Percentiles rank a stretch among this genome's conserved stretches.
phyloP scores from a whole-genome alignment of 2,329 filamentous ascomycete species.

The Talaromyces piceae region DNA sequence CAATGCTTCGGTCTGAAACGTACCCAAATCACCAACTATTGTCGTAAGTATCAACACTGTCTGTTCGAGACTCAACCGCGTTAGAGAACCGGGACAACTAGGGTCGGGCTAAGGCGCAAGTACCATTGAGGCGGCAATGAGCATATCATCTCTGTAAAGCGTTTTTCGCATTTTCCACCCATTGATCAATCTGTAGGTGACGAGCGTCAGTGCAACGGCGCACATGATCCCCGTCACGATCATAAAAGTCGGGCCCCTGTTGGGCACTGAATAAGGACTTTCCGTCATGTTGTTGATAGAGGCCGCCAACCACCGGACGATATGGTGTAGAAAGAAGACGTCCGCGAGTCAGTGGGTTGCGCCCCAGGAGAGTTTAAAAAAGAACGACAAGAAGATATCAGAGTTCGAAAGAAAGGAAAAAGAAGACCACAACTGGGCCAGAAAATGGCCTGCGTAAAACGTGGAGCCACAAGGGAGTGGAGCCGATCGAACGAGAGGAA shows the following conservation, averaged over 20 bases:
- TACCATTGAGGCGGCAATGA: constrained; percentile 13
- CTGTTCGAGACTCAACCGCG: background rate
- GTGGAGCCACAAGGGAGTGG: background rate
- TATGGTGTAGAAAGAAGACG: background rate
- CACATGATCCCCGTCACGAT: constrained; percentile 11
- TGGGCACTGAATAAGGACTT: constrained; percentile 7
- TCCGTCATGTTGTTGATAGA: background rate
- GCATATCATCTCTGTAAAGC: constrained; percentile 10
- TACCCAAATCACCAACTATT: constrained; percentile 13
- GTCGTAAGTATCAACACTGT: constrained; percentile 10
- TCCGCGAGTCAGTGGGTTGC: background rate
- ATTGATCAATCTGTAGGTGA: constrained; percentile 10
- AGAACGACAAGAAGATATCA: background rate
- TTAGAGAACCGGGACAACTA: background rate
- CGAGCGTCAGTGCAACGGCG: constrained; percentile 9
- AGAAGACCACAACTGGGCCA: background rate
- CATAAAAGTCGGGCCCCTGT: constrained; percentile 12
- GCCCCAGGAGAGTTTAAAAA: background rate
- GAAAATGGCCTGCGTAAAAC: background rate
- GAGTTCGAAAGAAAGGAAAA: background rate
- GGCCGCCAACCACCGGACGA: background rate
- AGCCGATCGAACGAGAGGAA: too few relatives aligned
- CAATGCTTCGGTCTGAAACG: background rate
- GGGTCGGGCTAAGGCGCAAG: background rate
- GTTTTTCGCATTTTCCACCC: constrained; percentile 6